Conservation (phyloP, 1,284 basidiomycete genomes). For the Ceratobasidium sp. region DNA sequence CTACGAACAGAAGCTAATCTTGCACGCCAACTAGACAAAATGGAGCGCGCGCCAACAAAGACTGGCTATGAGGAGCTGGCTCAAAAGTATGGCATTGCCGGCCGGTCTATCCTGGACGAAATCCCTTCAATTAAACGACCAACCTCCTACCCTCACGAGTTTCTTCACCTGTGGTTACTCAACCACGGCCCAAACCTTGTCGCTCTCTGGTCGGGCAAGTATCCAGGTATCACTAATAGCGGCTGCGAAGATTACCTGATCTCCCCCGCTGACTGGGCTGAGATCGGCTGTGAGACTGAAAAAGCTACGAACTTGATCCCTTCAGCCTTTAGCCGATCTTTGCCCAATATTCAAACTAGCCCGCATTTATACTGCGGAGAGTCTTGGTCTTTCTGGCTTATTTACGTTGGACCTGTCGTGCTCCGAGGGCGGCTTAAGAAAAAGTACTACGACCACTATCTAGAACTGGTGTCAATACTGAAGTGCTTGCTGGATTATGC, state of each 20-base stretch:
- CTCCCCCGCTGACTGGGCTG: no score
- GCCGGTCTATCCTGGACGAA: no score
- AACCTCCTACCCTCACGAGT: slow-evolving; percentile 20
- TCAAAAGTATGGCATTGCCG: no score
- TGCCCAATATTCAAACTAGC: slow-evolving; percentile 48
- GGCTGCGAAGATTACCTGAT: background rate
- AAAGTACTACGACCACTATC: slow-evolving; percentile 45
- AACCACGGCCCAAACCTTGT: slow-evolving; percentile 30
- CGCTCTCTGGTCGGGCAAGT: slow-evolving; percentile 40
- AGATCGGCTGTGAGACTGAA: slow-evolving; percentile 48
- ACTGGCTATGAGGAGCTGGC: no score
- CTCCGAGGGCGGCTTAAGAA: no score
- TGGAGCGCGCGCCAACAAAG: no score
- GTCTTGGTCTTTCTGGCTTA: no score
- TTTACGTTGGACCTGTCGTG: no score
- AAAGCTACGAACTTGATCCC: slow-evolving; percentile 48
- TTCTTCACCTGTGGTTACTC: slow-evolving; percentile 24
- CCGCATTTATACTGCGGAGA: no score
- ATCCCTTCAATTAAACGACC: background rate
- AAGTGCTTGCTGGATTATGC: slow-evolving; percentile 43
- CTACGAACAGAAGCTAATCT: no score
- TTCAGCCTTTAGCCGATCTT: slow-evolving; percentile 40
- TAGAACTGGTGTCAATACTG: slow-evolving; percentile 46
- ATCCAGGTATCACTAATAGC: background rate
- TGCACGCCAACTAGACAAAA: no score